Conservation (phyloP, 2,329 filamentous ascomycete species). For the Fusarium hainanense region DNA sequence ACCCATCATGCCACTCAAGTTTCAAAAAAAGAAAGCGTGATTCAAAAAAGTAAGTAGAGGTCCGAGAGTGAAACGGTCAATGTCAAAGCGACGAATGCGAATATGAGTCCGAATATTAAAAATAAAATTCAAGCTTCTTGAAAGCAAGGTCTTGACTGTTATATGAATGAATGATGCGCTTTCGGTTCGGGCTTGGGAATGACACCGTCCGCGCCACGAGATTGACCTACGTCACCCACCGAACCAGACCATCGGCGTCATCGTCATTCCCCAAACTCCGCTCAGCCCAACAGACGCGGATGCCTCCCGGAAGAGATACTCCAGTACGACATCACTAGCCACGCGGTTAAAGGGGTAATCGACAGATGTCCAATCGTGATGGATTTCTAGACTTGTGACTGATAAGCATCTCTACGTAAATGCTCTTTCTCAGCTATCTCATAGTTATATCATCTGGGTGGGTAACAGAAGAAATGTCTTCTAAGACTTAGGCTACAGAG, state of each 20-base stretch:
- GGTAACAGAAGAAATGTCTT: too few species aligned
- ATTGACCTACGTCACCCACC: conserved; percentile 40
- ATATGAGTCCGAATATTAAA: background rate
- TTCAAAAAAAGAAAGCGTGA: conserved; percentile 23
- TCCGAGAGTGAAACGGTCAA: conserved; percentile 15
- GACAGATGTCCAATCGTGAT: conserved; percentile 1
- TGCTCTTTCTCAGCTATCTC: background rate
- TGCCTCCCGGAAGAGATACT: conserved; percentile 13
- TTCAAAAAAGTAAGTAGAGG: background rate
- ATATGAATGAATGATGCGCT: conserved; percentile 25
- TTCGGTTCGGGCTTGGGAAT: conserved; percentile 16
- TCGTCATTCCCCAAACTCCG: conserved; percentile 19
- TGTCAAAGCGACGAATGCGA: background rate
- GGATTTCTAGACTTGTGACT: background rate
- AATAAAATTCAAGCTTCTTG: background rate
- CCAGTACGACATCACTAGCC: conserved; percentile 25
- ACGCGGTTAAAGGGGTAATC: background rate
- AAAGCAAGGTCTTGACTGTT: conserved; percentile 18
- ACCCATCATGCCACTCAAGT: conserved; percentile 42
- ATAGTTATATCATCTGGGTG: background rate
- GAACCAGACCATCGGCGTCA: conserved; percentile 36
- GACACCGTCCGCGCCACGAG: conserved; percentile 37
- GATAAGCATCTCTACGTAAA: background rate
- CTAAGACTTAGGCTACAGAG: too few species aligned
- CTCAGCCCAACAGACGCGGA: background rate